Percentiles rank a stretch among this genome's conserved stretches.
These are phyloP conservation scores for Lithohypha guttulata DNA, from an alignment of 2,329 filamentous ascomycete genomes.

Conservation along the genomic window DNA sequence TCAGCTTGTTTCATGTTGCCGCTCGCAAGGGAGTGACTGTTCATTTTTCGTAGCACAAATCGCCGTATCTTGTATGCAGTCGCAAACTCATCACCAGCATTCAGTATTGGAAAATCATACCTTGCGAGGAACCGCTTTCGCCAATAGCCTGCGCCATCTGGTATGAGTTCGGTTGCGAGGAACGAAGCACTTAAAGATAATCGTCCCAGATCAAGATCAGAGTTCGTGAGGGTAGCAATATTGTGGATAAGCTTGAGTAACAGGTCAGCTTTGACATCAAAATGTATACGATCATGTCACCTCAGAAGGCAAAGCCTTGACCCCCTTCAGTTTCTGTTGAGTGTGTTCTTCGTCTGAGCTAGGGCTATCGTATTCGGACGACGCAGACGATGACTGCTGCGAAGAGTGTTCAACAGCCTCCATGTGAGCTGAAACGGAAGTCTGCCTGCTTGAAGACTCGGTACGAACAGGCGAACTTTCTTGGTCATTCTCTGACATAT, in stretches of 20 bases:
- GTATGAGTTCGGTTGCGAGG: slow-evolving; percentile 22
- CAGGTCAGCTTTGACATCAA: neutral
- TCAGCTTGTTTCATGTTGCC: slow-evolving; percentile 23
- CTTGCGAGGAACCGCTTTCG: slow-evolving; percentile 24
- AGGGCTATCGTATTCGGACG: no score
- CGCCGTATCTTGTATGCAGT: slow-evolving; percentile 29
- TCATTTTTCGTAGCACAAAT: slow-evolving; percentile 24
- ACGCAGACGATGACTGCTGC: no score
- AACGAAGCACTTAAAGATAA: slow-evolving; percentile 24
- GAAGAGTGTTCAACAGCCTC: no score
- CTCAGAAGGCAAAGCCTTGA: slow-evolving; percentile 13
- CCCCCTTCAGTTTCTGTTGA: no score
- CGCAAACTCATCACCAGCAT: slow-evolving; percentile 22
- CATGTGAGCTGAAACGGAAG: no score
- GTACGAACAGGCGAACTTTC: no score
- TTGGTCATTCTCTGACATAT: no score
- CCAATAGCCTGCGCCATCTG: slow-evolving; percentile 27
- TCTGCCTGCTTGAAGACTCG: no score
- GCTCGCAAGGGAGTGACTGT: slow-evolving; percentile 22
- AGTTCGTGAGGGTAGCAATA: slow-evolving; percentile 12
- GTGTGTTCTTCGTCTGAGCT: no score
- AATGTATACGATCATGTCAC: slow-evolving; percentile 1
- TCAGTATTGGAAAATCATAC: slow-evolving; percentile 26
- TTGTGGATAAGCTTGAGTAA: slow-evolving; percentile 13
- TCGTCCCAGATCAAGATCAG: slow-evolving; percentile 26